Percentiles rank a stretch among this genome's conserved stretches.
phyloP scores from a whole-genome alignment of 208 protist species.

The Leishmania tarentolae region DNA sequence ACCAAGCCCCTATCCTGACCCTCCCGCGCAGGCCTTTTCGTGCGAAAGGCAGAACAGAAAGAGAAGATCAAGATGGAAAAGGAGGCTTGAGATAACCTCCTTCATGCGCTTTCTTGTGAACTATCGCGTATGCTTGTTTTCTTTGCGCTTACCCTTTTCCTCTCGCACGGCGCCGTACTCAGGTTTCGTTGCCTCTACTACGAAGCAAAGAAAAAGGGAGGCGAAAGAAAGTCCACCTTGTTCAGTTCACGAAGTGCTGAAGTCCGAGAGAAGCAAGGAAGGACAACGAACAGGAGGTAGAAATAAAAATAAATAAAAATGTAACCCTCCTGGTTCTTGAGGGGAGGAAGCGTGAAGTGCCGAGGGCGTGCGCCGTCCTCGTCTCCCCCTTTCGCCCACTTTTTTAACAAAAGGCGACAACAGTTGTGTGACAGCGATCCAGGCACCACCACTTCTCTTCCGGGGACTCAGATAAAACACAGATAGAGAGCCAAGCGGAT shows the following conservation, averaged over 20 bases:
- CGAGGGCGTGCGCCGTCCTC: background rate
- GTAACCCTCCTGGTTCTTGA: background rate
- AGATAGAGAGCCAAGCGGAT: background rate
- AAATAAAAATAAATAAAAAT: background rate
- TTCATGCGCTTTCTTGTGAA: background rate
- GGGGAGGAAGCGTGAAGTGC: background rate
- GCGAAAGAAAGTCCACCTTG: background rate
- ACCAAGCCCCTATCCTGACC: background rate
- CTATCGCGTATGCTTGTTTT: background rate
- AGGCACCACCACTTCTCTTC: background rate
- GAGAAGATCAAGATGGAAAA: background rate
- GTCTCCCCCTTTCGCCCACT: background rate
- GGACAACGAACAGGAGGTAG: background rate
- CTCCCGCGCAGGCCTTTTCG: background rate
- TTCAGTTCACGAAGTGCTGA: background rate
- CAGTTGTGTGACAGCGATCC: background rate
- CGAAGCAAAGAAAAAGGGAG: background rate
- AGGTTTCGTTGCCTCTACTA: background rate
- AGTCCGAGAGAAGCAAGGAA: background rate
- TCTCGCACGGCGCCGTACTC: background rate
- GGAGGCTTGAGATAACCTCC: background rate
- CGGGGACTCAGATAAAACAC: background rate
- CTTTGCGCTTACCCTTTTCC: background rate
- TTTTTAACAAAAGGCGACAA: background rate
- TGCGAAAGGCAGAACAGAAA: background rate